Conservation (phyloP, 345 rosid species). For the Sonneratia alba region DNA sequence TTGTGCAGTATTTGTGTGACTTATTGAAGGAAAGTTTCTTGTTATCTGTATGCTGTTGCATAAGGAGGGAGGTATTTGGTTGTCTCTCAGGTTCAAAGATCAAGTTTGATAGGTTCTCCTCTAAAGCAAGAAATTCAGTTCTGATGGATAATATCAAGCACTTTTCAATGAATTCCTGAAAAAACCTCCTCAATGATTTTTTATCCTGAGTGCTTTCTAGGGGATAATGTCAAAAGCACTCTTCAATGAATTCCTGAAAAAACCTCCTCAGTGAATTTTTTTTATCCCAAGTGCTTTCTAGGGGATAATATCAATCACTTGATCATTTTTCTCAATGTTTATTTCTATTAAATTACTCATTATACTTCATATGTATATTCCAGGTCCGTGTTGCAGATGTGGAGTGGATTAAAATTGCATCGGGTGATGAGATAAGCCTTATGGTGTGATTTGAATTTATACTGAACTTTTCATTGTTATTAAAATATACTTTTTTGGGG, state of each 20-base stretch:
- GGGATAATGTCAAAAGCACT: background rate
- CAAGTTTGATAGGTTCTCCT: too few species aligned
- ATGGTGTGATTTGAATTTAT: slow-evolving; percentile 42
- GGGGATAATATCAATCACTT: background rate
- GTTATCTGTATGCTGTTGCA: background rate
- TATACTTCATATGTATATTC: slow-evolving; percentile 12
- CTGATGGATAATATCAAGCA: too few species aligned
- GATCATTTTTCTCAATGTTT: background rate
- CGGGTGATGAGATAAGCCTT: slow-evolving; percentile 71
- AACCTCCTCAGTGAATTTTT: too few species aligned
- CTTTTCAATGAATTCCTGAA: too few species aligned
- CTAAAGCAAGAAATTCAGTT: too few species aligned
- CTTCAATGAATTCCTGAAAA: too few species aligned
- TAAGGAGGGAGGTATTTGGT: too few species aligned
- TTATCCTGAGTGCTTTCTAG: background rate
- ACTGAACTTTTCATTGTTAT: background rate
- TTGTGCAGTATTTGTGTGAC: background rate
- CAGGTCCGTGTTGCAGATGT: slow-evolving; percentile 90
- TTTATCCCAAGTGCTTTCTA: background rate
- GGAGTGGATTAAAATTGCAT: slow-evolving; percentile 81
- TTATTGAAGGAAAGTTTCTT: background rate
- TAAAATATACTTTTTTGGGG: background rate
- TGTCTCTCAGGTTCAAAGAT: too few species aligned
- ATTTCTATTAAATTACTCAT: background rate
- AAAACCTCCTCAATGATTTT: background rate